Base-by-base conservation (phyloP, 192 early-diverging fungal species). In the Dispira parvispora region DNA sequence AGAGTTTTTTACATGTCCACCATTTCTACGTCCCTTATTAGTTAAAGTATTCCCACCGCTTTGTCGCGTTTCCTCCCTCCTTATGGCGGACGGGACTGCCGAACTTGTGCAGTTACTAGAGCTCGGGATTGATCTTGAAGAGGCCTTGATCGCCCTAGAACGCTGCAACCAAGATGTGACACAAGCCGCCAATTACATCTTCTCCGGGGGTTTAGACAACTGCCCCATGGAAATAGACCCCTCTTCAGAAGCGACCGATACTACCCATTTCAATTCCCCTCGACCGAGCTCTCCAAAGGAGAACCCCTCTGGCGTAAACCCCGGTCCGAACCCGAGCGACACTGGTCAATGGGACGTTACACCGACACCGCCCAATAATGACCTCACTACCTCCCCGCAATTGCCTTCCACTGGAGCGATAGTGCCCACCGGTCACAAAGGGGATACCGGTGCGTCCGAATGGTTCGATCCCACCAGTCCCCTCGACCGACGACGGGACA, bases 141-240 rank as follows among this genome's bases (percentile, higher is more conserved):
- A 42, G 26, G 57, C 57, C 57, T 32, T 8, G 32, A 43, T 18
- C 10, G 57, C 57, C 14, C 16, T 60, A 14, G 21, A 8, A 28
- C 26, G 38, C 1, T 60, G 18, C 18, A 60, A 60, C 57, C 3
- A 60, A 1, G 57, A 60, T 14, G 57, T 60, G 27, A 13, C 57
- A 14, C 32, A 42, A 27, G 57, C 57, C 12, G 57, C 57, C 57
- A 21, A 60, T 43, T 60, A 43, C 16, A 28, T 60, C 57, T 60
- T 60, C 57, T 60, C 57, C 14, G 57, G 32, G 21, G 57, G 57
- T 21, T 43, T 14, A 25, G n/a, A 16, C 13, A 27, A 56, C 25
- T 27, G 13, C 13, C 54, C 21, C 32, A 38, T 38, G 32, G 32
- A 38, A 4, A 3, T 25, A 8, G 27, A 14, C 10, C 54, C 16